Evolutionary conservation across 2,329 filamentous ascomycete genomes (phyloP).

Genomic region (Thielaviopsis populi): DNA sequence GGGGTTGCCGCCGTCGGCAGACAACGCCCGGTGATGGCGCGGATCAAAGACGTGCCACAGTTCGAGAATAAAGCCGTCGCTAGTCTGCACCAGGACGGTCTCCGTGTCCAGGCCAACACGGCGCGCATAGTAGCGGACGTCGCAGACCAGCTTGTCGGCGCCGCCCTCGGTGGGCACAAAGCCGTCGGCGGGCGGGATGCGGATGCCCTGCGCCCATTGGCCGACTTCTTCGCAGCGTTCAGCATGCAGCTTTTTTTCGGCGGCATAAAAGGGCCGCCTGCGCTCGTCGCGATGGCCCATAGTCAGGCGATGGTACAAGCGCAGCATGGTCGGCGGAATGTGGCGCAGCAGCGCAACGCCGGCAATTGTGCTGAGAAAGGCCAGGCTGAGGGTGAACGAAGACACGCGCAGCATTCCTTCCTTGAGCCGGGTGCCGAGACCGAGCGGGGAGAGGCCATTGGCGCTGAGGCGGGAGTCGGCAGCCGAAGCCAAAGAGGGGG

Average conservation of each 20-base stretch:
- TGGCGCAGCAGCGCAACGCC: conserved; percentile 56
- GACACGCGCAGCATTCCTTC: conserved; percentile 48
- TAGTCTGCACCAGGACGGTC: conserved; percentile 70
- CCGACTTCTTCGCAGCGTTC: conserved; percentile 42
- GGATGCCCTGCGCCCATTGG: conserved; percentile 36
- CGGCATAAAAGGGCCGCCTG: conserved; percentile 54
- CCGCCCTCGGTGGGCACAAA: conserved; percentile 68
- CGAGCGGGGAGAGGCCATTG: background rate
- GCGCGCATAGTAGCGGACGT: conserved; percentile 73
- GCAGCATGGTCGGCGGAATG: conserved; percentile 36
- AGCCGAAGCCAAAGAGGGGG: background rate
- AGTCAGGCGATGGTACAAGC: conserved; percentile 38
- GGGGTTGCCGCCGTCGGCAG: background rate
- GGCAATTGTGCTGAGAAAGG: conserved; percentile 63
- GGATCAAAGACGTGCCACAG: conserved; percentile 87
- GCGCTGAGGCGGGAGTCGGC: background rate
- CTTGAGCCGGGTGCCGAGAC: conserved; percentile 35
- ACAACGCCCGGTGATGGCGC: conserved; percentile 38
- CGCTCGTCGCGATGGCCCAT: conserved; percentile 41
- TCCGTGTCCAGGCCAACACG: conserved; percentile 79
- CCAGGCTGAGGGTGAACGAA: conserved; percentile 62
- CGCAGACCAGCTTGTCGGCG: conserved; percentile 59
- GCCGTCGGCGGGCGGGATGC: conserved; percentile 26
- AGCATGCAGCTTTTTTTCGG: conserved; percentile 48
- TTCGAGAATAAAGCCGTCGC: conserved; percentile 82